Base-by-base conservation (phyloP, 169 alveolate species). In the Plasmodium yoelii region DNA sequence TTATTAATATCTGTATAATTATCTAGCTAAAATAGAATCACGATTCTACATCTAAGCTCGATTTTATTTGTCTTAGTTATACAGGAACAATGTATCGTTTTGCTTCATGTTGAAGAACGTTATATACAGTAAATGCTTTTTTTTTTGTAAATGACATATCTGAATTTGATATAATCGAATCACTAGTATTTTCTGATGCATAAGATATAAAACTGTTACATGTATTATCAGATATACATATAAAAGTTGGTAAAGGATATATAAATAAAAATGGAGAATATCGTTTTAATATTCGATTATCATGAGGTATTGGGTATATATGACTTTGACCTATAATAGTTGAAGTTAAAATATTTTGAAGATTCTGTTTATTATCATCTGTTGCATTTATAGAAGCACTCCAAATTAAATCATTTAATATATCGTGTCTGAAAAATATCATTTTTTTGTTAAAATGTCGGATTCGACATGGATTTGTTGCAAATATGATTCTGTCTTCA, bases 381-480 rank as follows among this genome's bases (percentile, higher is more conserved):
- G 89, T 19, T 56, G 88, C 84, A 65, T 71, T 73, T 82, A 88
- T 71, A 68, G 91, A 47, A 1, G 96, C 70, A 26, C 92, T 71
- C 77, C 88, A 59, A 5, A 93, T 93, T 57, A 93, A 73, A 34
- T 91, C 91, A 51, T 73, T 92, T 55, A 93, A 34, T 39, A 93
- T 26, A 56, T 91, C 95, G 46, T 74, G 89, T 63, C 95, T 74
- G 68, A 88, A 93, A 34, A 93, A 93, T 44, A 93, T 61, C 94
- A 93, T 88, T 84, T 80, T 60, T 82, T 87, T 64, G n/a, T 71
- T 91, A 39, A 92, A 73, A 56, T 93, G 96, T 46, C 96, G 57
- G 47, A 93, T 91, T 64, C 96, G 73, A 65, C 96, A 93, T 10
- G 96, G 96, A 72, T 92, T 93, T 7, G 96, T 91, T 22, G 93